phyloP scores from a whole-genome alignment of 2,329 filamentous ascomycete species.

The Acrocalymma vagum region DNA sequence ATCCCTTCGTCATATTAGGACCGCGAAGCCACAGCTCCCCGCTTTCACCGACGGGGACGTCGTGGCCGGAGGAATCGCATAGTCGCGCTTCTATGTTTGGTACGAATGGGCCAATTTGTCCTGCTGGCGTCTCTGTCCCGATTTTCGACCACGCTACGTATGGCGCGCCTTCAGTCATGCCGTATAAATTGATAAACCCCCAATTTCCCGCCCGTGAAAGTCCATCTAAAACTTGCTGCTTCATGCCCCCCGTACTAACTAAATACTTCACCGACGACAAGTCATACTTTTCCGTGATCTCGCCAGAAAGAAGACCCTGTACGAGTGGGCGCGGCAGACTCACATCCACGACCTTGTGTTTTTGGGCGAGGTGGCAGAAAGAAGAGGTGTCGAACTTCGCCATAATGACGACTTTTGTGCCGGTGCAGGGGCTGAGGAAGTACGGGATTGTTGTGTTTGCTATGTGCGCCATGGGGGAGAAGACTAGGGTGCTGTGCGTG shows the following conservation, averaged over 20 bases:
- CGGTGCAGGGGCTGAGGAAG: slow-evolving; percentile 32
- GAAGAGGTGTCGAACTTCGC: too few species aligned
- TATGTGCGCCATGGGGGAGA: too few species aligned
- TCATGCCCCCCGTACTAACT: slow-evolving; percentile 83
- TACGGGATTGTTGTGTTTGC: too few species aligned
- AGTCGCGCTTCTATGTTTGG: slow-evolving; percentile 82
- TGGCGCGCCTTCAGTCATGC: slow-evolving; percentile 56
- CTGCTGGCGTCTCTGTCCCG: slow-evolving; percentile 73
- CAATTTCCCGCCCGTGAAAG: slow-evolving; percentile 80
- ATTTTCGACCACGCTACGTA: slow-evolving; percentile 52
- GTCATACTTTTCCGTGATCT: slow-evolving; percentile 78
- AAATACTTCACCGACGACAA: slow-evolving; percentile 77
- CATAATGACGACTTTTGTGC: too few species aligned
- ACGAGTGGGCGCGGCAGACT: too few species aligned
- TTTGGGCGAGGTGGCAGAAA: too few species aligned
- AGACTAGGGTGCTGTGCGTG: too few species aligned
- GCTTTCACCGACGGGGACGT: slow-evolving; percentile 63
- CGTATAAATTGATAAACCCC: slow-evolving; percentile 54
- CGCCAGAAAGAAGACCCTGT: slow-evolving; percentile 85
- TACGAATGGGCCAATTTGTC: too few species aligned
- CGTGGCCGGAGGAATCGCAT: slow-evolving; percentile 61
- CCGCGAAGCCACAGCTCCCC: slow-evolving; percentile 72
- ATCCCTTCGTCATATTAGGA: slow-evolving; percentile 79
- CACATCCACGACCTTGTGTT: too few species aligned
- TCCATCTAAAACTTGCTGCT: too few species aligned